phyloP scores from a whole-genome alignment of 495 filamentous ascomycete species.

The Barbatosphaeria neglecta region DNA sequence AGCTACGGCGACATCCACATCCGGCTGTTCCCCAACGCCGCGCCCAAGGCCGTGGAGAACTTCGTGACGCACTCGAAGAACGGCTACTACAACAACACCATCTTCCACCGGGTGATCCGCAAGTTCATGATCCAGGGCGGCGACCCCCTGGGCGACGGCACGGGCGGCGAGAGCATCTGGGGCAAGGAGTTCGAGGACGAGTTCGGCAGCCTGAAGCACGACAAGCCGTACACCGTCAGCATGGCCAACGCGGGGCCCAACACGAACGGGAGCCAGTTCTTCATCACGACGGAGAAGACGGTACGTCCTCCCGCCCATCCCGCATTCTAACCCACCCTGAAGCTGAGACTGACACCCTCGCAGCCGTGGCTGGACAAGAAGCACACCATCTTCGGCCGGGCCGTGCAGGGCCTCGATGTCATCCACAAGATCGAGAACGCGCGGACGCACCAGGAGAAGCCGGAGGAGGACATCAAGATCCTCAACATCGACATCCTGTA shows the following conservation, averaged over 20 bases:
- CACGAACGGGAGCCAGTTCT: slow-evolving; percentile 78
- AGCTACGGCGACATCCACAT: slow-evolving; percentile 91
- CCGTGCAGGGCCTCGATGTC: slow-evolving; percentile 83
- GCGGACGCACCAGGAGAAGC: slow-evolving; percentile 88
- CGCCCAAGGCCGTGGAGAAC: slow-evolving; percentile 96
- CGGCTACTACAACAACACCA: slow-evolving; percentile 93
- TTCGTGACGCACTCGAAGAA: slow-evolving; percentile 82
- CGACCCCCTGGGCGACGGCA: slow-evolving; percentile 89
- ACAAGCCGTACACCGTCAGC: slow-evolving; percentile 89
- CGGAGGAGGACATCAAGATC: slow-evolving; percentile 94
- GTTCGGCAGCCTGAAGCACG: slow-evolving; percentile 81
- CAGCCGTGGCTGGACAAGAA: slow-evolving; percentile 89
- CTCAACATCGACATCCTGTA: slow-evolving; percentile 67
- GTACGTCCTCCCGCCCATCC: slow-evolving; percentile 19
- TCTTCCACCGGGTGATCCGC: slow-evolving; percentile 93
- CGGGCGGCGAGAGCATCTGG: slow-evolving; percentile 95
- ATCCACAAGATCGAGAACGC: slow-evolving; percentile 92
- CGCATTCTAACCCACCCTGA: too few relatives aligned
- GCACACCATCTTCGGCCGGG: slow-evolving; percentile 91
- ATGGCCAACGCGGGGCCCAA: slow-evolving; percentile 96
- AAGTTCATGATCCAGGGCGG: slow-evolving; percentile 98
- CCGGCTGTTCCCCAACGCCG: slow-evolving; percentile 82
- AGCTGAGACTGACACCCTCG: slow-evolving; percentile 1
- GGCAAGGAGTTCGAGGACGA: slow-evolving; percentile 92
- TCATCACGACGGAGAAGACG: slow-evolving; percentile 95